Base-by-base conservation (phyloP, 2,329 filamentous ascomycete species). In the Acephala macrosclerotiorum region DNA sequence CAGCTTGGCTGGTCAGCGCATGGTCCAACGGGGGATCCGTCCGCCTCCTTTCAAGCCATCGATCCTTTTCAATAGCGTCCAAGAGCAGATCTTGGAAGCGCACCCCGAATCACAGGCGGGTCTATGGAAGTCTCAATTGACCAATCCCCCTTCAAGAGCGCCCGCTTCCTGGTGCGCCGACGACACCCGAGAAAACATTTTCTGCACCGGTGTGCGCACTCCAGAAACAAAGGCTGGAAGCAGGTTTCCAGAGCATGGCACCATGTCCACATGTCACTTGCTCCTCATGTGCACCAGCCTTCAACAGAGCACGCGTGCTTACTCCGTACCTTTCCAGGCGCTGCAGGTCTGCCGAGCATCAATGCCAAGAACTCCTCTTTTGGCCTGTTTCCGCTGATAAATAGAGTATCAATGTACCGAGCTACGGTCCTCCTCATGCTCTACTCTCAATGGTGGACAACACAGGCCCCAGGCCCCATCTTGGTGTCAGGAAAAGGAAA, bases 61-160 rank as follows among this genome's bases (percentile, higher is more conserved):
- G 45, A 49, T 9, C 45, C 45, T 49, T 49, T 49, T 49, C 45
- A 49, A 49, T 49, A 49, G 45, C 45, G 42, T 49, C 45, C 6
- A 18, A 18, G n/a, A 18, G 14, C 40, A 49, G 45, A 49, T 49
- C 45, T 49, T 49, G 45, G 45, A 49, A 49, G 7, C 45, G n/a
- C 45, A 49, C n/a, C 40, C 40, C n/a, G 40, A 42, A 42, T n/a
- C 40, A 42, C 40, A 16, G 40, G 40, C 40, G 40, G 40, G 18
- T 42, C 40, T 42, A 5, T 42, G 40, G 40, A 42, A 42, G 40
- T 6, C 40, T 18, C 45, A 11, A 49, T 49, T 22, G 45, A 49
- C 45, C 45, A 49, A 49, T 49, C 45, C n/a, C 12, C 11, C 16
- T 18, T n/a, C 40, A 18, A 42, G 45, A 49, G 7, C 3, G 6